phyloP scores from a whole-genome alignment of 805 yeast species.

The Sugiyamaella americana region DNA sequence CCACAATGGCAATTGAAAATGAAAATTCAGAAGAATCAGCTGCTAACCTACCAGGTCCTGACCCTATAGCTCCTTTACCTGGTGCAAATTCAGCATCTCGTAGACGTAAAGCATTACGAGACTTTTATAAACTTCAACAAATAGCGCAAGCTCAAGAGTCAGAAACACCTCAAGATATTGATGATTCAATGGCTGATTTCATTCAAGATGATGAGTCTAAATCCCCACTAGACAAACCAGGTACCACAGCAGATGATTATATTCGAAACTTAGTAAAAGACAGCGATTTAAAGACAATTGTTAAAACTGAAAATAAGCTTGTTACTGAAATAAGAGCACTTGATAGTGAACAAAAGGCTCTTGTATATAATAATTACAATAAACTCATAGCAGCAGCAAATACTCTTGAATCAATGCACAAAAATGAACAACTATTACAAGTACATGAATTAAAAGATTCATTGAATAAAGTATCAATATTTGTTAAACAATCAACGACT shows the following conservation, averaged over 20 bases:
- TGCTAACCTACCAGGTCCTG: background rate
- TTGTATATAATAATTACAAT: slow-evolving; percentile 35
- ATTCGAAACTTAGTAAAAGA: slow-evolving; percentile 17
- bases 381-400: slow-evolving; percentile 33
- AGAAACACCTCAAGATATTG: slow-evolving; percentile 4
- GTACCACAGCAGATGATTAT: slow-evolving; percentile 22
- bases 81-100: slow-evolving; percentile 12
- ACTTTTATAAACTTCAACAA: slow-evolving; percentile 33
- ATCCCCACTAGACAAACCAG: slow-evolving; percentile 19
- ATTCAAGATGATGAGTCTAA: slow-evolving; percentile 6
- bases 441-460: slow-evolving; percentile 4
- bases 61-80: background rate
- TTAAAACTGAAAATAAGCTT: slow-evolving; percentile 25
- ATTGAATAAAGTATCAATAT: slow-evolving; percentile 11
- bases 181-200: slow-evolving; percentile 2
- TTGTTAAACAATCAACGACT: slow-evolving; percentile 6
- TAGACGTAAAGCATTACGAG: slow-evolving; percentile 31
- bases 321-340: slow-evolving; percentile 27
- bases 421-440: slow-evolving; percentile 4
- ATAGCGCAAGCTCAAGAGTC: slow-evolving; percentile 14
- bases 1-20: background rate
- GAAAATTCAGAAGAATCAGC: background rate
- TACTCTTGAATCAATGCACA: slow-evolving; percentile 22
- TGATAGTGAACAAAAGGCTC: slow-evolving; percentile 34
- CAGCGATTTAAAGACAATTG: slow-evolving; percentile 22